phyloP scores from a whole-genome alignment of 371 early-diverging fungal genomes.

The Mortierella sp. region DNA sequence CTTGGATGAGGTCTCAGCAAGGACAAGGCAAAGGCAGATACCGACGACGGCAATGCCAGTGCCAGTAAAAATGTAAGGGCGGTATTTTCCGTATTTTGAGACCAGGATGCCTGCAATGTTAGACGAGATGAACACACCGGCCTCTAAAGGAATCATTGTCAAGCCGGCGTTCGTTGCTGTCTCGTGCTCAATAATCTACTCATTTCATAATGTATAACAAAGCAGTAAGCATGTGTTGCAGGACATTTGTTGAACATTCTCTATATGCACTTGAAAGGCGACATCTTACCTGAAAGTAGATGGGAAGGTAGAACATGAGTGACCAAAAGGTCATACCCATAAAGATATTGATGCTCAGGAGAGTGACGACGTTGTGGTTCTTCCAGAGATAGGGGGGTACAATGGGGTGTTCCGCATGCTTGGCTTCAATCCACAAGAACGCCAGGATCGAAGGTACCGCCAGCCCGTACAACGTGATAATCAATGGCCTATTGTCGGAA shows the following conservation, averaged over 20 bases:
- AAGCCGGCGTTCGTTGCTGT: conserved; percentile 69
- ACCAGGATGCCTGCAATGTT: conserved; percentile 59
- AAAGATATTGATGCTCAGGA: conserved; percentile 63
- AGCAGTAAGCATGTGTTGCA: conserved; percentile 43
- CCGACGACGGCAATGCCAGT: conserved; percentile 60
- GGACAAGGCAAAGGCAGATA: conserved; percentile 64
- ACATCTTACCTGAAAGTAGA: conserved; percentile 74
- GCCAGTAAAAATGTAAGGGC: conserved; percentile 58
- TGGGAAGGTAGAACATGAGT: conserved; percentile 78
- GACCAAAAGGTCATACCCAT: conserved; percentile 80
- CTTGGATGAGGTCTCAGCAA: conserved; percentile 38
- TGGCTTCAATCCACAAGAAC: conserved; percentile 73
- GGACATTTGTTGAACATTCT: conserved; percentile 10
- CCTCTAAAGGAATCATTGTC: conserved; percentile 73
- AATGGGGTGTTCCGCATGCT: conserved; percentile 70
- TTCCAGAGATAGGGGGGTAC: conserved; percentile 62
- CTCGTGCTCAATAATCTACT: conserved; percentile 62
- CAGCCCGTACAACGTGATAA: conserved; percentile 69
- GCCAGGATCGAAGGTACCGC: conserved; percentile 61
- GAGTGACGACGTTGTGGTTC: conserved; percentile 60
- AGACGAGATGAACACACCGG: conserved; percentile 55
- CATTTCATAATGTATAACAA: conserved; percentile 49
- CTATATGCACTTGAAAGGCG: conserved; percentile 41
- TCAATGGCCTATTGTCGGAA: conserved; percentile 56
- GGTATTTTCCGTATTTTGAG: conserved; percentile 56